Conservation (phyloP, 1,284 basidiomycete genomes). For the Psilocybe mexicana region DNA sequence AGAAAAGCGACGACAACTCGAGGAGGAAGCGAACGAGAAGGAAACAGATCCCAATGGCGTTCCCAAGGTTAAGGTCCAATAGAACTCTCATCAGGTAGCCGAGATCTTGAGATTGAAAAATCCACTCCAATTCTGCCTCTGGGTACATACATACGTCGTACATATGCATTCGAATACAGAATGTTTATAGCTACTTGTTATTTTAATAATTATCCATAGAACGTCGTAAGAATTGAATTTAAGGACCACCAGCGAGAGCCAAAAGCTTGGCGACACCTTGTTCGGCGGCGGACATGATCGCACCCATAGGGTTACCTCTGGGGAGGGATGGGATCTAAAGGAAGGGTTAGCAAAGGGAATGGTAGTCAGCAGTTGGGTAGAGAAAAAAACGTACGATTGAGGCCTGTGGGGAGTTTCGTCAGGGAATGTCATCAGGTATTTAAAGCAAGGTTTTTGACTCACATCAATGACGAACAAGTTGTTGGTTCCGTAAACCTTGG, state of each 20-base stretch:
- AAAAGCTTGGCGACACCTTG: slow-evolving; percentile 55
- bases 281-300: slow-evolving; percentile 56
- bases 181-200: background rate
- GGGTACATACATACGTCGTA: background rate
- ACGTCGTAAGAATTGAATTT: background rate
- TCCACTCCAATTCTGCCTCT: no score
- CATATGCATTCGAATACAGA: background rate
- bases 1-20: slow-evolving; percentile 40
- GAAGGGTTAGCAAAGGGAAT: slow-evolving; percentile 22
- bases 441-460: slow-evolving; percentile 22
- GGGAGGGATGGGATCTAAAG: slow-evolving; percentile 43
- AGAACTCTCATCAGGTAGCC: background rate
- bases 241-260: slow-evolving; percentile 53
- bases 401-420: slow-evolving; percentile 20
- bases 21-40: slow-evolving; percentile 25
- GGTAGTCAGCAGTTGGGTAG: slow-evolving; percentile 6
- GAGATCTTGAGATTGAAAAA: no score
- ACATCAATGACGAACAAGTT: slow-evolving; percentile 53
- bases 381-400: slow-evolving; percentile 31
- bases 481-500: slow-evolving; percentile 57
- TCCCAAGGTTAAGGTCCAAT: slow-evolving; percentile 18
- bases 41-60: slow-evolving; percentile 11
- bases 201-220: background rate
- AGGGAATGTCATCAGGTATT: background rate
- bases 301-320: slow-evolving; percentile 54